Percentiles rank a stretch among this genome's conserved stretches.
These are phyloP conservation scores for Cyclostephanos tholiformis DNA, from an alignment of 108 stramenopile species.

Conservation along the genomic window DNA sequence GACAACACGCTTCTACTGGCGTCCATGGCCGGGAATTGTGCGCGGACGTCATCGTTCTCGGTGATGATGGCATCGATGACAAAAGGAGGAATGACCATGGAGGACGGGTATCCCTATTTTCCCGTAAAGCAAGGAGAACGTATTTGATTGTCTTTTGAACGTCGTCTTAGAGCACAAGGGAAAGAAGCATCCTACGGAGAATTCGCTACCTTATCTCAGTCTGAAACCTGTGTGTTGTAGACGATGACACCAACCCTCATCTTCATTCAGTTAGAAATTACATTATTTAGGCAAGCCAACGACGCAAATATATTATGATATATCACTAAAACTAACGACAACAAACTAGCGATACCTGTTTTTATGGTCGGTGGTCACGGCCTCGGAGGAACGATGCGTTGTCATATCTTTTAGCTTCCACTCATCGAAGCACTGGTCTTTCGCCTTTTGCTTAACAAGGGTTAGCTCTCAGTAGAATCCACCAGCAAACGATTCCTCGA, in stretches of 20 bases:
- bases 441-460: no score
- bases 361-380: no score
- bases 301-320: not conserved
- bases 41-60: conserved; percentile 15
- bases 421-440: no score
- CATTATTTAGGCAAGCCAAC: not conserved
- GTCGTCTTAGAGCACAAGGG: not conserved
- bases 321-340: no score
- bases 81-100: not conserved
- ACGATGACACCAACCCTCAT: not conserved
- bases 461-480: conserved; percentile 16
- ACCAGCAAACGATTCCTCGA: conserved; percentile 9
- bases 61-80: conserved; percentile 6
- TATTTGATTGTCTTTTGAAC: not conserved
- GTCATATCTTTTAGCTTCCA: no score
- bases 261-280: no score
- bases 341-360: no score
- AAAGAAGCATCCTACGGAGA: not conserved
- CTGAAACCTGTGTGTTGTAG: not conserved
- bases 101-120: no score
- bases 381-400: no score
- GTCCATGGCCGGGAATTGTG: not conserved
- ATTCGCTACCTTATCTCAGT: not conserved
- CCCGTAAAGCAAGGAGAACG: no score
- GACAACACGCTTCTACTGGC: not conserved